Evolutionary conservation across 2,329 filamentous ascomycete species (phyloP), one percentile per base, ranked within the genome.

Genomic region (Colletotrichum trifolii): DNA sequence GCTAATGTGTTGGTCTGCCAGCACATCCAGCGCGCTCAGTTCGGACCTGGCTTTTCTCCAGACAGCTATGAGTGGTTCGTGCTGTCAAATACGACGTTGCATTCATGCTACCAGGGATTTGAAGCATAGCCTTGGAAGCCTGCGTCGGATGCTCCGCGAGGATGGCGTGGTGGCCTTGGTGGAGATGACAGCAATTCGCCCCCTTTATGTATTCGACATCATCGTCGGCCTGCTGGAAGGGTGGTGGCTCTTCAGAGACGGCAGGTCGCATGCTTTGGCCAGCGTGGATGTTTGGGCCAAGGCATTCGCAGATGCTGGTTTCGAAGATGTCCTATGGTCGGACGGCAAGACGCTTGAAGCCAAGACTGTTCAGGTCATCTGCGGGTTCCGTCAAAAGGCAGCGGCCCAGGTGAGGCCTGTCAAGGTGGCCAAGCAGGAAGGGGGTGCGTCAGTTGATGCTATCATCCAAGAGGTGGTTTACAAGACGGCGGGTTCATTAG

Each of bases 221-320:
- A 69, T 76, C 1, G 76, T 73, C 52, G 77, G 76, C 2, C 62
- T 77, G 5, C 61, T 79, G 0, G 76, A 78, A 8, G 76, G 77
- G 0, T 78, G 76, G 76, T 77, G 76, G 76, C 55, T 72, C 0
- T 74, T 73, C 8, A 60, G 72, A 3, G 75, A 77, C 38, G 72
- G 71, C 0, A 66, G 74, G 1, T 40, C 54, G 4, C 67, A 76
- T 43, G 71, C 71, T 3, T 54, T 74, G 8, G 67, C 53, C 7
- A 47, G 53, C 6, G 69, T 64, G 54, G 17, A 45, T 8, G 57
- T 56, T 4, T 76, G 75, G 74, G 56, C 72, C 35, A 54, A 56
- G n/a, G 60, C 40, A 1, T 38, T 76, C 8, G 25, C 53, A 2
- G 43, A 36, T 0, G 68, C 70, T 0, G 73, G 72, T 2, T 77